A percentile compares a stretch with the other conserved stretches of the same genome.
phyloP scores from a whole-genome alignment of 345 rosid species.

The Chamaenerion angustifolium region DNA sequence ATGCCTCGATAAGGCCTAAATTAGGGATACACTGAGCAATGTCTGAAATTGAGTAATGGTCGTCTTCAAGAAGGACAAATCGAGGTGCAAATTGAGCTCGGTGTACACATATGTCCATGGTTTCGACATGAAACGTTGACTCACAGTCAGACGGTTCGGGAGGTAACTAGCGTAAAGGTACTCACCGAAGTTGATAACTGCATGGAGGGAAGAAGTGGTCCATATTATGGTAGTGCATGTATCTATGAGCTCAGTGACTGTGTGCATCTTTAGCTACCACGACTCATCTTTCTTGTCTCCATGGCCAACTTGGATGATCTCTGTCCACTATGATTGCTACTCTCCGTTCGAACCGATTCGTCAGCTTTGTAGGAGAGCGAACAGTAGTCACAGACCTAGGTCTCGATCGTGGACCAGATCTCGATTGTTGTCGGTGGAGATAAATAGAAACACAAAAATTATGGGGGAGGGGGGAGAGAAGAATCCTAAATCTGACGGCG shows the following conservation, averaged over 20 bases:
- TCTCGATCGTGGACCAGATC: conserved; percentile 78
- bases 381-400: conserved; percentile 80
- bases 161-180: conserved; percentile 93
- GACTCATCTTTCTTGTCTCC: conserved; percentile 55
- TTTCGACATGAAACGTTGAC: conserved; percentile 90
- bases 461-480: too few relatives aligned
- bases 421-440: too few relatives aligned
- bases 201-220: conserved; percentile 91
- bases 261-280: conserved; percentile 75
- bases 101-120: conserved; percentile 54
- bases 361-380: conserved; percentile 50
- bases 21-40: conserved; percentile 67
- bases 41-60: conserved; percentile 87
- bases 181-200: conserved; percentile 90
- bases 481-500: too few relatives aligned
- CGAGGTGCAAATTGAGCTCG: conserved; percentile 39
- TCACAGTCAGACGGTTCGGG: conserved; percentile 77
- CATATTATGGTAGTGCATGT: conserved; percentile 74
- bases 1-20: conserved; percentile 71
- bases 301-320: conserved; percentile 60
- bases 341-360: conserved; percentile 52
- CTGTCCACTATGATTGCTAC: conserved; percentile 83
- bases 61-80: conserved; percentile 56
- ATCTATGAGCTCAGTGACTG: conserved; percentile 37
- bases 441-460: too few relatives aligned